Percentiles rank a stretch among this genome's conserved stretches.
These are phyloP conservation scores for Sarocladiaceae sp. DNA, from an alignment of 2,329 filamentous ascomycete genomes.

Conservation along the genomic window DNA sequence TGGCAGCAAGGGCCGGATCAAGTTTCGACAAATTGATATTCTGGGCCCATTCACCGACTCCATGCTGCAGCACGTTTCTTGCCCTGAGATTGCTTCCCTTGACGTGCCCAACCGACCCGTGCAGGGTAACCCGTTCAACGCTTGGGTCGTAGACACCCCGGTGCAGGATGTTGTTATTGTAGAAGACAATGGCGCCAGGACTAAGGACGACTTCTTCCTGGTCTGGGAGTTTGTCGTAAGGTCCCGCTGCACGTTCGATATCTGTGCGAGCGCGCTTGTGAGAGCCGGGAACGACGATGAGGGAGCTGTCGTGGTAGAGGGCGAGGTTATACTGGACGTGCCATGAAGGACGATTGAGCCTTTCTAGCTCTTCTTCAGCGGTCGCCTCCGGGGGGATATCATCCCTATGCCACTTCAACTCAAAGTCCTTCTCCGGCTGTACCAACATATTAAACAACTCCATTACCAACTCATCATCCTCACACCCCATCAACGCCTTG, in stretches of 20 bases:
- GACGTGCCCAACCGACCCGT: slow-evolving; percentile 65
- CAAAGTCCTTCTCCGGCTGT: slow-evolving; percentile 65
- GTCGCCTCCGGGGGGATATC: slow-evolving; percentile 67
- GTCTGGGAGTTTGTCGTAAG: slow-evolving; percentile 55
- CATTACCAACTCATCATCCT: slow-evolving; percentile 68
- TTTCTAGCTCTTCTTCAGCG: slow-evolving; percentile 60
- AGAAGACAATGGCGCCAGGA: slow-evolving; percentile 79
- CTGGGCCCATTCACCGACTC: slow-evolving; percentile 62
- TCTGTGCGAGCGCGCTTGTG: slow-evolving; percentile 69
- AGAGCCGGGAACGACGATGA: slow-evolving; percentile 74
- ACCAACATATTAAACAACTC: slow-evolving; percentile 87
- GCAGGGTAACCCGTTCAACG: slow-evolving; percentile 65
- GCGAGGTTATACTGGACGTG: slow-evolving; percentile 89
- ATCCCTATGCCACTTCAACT: slow-evolving; percentile 80
- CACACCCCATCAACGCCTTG: slow-evolving; percentile 55
- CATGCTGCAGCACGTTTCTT: slow-evolving; percentile 72
- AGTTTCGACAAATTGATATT: slow-evolving; percentile 50
- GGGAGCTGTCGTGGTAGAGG: slow-evolving; percentile 67
- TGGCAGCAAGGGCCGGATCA: slow-evolving; percentile 36
- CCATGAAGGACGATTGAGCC: slow-evolving; percentile 57
- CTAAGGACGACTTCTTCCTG: slow-evolving; percentile 63
- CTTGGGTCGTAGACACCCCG: slow-evolving; percentile 58
- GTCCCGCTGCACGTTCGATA: slow-evolving; percentile 61
- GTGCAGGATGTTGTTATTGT: slow-evolving; percentile 86
- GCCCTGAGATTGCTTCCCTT: slow-evolving; percentile 53